Evolutionary conservation across 345 rosid species (phyloP).

Genomic region (Fremontodendron californicum): DNA sequence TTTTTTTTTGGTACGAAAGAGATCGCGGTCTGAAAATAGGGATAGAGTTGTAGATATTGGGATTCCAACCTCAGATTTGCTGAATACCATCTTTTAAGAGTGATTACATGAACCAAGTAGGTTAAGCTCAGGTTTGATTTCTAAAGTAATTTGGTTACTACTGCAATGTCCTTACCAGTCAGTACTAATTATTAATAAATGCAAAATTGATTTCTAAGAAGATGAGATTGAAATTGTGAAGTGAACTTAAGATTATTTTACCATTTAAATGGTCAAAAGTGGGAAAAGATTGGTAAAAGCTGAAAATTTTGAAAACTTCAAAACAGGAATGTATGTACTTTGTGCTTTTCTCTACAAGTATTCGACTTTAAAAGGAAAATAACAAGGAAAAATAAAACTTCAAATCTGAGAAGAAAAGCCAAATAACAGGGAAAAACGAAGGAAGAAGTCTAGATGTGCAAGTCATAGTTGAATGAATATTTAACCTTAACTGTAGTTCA

Average conservation of each 20-base stretch:
- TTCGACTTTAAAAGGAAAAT: background rate
- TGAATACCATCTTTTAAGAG: too few species aligned
- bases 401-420: background rate
- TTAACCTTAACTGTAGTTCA: background rate
- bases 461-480: background rate
- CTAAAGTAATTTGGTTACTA: background rate
- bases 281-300: background rate
- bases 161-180: background rate
- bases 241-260: background rate
- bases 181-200: background rate
- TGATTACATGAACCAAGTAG: too few species aligned
- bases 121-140: too few species aligned
- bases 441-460: background rate
- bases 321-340: background rate
- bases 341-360: background rate
- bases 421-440: background rate
- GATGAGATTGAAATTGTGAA: background rate
- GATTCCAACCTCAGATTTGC: too few species aligned
- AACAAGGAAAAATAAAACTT: too few species aligned
- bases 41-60: too few species aligned
- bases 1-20: too few species aligned
- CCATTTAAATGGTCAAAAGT: background rate
- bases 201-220: background rate
- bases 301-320: too few species aligned
- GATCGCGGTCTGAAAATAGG: too few species aligned